Evolutionary conservation across 495 filamentous ascomycete genomes (phyloP).

Genomic region (Rhizodiscina lignyota): DNA sequence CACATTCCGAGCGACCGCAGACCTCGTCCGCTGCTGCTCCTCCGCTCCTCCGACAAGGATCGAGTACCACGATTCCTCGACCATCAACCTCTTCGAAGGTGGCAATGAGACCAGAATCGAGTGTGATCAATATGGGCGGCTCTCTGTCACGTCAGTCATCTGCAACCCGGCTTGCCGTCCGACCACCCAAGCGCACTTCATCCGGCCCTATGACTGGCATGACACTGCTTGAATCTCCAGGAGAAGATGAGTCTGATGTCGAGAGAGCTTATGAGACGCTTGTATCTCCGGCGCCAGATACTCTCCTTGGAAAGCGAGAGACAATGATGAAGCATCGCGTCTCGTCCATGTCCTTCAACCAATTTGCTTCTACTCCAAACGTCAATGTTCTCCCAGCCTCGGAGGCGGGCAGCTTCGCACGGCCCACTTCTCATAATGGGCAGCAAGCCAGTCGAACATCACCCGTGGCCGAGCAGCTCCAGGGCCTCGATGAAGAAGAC

Average conservation of each 20-base stretch:
- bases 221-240: slow-evolving; percentile 24
- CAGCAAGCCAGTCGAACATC: background rate
- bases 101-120: background rate
- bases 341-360: slow-evolving; percentile 19
- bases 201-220: slow-evolving; percentile 20
- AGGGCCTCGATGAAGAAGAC: slow-evolving; percentile 40
- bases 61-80: background rate
- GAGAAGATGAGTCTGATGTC: slow-evolving; percentile 25
- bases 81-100: background rate
- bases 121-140: background rate
- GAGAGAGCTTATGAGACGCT: slow-evolving; percentile 12
- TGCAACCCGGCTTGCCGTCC: background rate
- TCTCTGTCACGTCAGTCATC: no score
- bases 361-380: slow-evolving; percentile 17
- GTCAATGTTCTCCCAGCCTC: slow-evolving; percentile 4
- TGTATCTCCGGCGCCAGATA: slow-evolving; percentile 27
- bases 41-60: background rate
- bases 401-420: no score
- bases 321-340: slow-evolving; percentile 37
- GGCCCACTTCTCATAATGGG: no score
- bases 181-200: background rate
- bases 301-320: slow-evolving; percentile 47
- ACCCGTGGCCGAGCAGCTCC: slow-evolving; percentile 5
- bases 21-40: background rate
- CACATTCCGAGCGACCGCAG: background rate